Conservation (phyloP, 257 asterid species). For the Voacanga thouarsii region DNA sequence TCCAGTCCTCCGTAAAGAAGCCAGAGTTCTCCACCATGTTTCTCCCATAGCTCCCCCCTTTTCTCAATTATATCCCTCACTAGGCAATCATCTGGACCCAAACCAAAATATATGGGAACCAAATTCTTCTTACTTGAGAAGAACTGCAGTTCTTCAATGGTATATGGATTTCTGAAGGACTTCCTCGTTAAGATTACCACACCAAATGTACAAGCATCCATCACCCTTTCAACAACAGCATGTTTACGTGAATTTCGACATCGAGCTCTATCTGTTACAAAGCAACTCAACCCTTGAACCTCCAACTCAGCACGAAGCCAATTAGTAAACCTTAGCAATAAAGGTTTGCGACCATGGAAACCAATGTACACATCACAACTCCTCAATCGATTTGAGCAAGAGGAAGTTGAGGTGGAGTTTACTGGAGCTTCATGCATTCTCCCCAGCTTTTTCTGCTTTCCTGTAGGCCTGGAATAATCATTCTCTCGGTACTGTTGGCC, state of each 20-base stretch:
- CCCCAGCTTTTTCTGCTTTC: conserved; percentile 46
- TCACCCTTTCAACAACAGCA: conserved; percentile 58
- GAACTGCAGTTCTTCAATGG: conserved; percentile 78
- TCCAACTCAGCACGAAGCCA: conserved; percentile 91
- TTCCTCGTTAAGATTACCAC: conserved; percentile 82
- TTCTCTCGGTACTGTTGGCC: conserved; percentile 26
- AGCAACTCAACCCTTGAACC: conserved; percentile 81
- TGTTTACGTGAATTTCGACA: conserved; percentile 70
- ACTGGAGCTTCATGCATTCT: conserved; percentile 44
- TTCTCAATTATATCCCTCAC: conserved; percentile 83
- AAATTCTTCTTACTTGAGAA: conserved; percentile 89
- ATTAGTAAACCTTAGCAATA: conserved; percentile 57
- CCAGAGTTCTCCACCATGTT: conserved; percentile 94
- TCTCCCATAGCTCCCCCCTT: conserved; percentile 95
- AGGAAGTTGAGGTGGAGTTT: conserved; percentile 49
- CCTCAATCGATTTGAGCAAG: conserved; percentile 56
- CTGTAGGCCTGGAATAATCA: conserved; percentile 39
- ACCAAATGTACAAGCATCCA: conserved; percentile 81
- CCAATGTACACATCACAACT: conserved; percentile 85
- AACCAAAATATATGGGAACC: conserved; percentile 85
- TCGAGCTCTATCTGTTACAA: conserved; percentile 66
- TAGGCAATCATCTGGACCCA: conserved; percentile 87
- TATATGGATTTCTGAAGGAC: conserved; percentile 77
- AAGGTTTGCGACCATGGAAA: conserved; percentile 69
- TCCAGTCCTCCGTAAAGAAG: conserved; percentile 79